Evolutionary conservation across 495 filamentous ascomycete genomes (phyloP), one percentile per base, ranked within the genome.

Genomic region (Eremomyces bilateralis): DNA sequence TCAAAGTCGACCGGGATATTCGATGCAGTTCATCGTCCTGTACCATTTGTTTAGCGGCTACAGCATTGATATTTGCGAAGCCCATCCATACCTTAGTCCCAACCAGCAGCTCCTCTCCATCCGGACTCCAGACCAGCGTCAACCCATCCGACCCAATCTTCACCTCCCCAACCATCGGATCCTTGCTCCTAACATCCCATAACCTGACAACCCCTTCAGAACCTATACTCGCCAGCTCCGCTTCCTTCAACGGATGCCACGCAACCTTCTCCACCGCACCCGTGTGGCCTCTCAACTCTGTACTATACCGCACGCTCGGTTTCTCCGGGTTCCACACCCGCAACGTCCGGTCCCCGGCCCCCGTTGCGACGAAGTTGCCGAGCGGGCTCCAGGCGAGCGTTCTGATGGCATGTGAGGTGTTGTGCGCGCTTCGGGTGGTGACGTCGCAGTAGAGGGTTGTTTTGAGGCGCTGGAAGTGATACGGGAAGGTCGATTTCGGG

Each of bases 261-360:
- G 77, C 68, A 2, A 94, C 75, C 40, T 80, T 77, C 53, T 94
- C 85, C 13, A 94, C 74, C 4, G 60, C 62, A 6, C 69, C 72
- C 2, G 65, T 54, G 51, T 90, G 80, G 4, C 83, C 84, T 35
- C 76, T 76, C 38, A 93, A 65, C 42, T 92, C 83, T 1, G 83
- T 93, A 8, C 76, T 79, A 49, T 84, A 73, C 43, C 70, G 72
- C 20, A 76, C 69, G 49, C 76, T 68, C 16, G 74, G 67, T 45
- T 80, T 77, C 39, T 93, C 84, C 0, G 80, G 82, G 49, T 92
- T 92, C 83, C 83, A 80, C 41, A 92, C 81, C 31, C 82, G 73
- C 19, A 95, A 53, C 10, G 80, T 81, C 35, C 75, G 73, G 50
- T 91, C 79, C 5, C 69, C 62, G 16, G 80, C 69, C 25, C 81